Base-by-base conservation (phyloP, 345 rosid species). In the Acer yangbiense region DNA sequence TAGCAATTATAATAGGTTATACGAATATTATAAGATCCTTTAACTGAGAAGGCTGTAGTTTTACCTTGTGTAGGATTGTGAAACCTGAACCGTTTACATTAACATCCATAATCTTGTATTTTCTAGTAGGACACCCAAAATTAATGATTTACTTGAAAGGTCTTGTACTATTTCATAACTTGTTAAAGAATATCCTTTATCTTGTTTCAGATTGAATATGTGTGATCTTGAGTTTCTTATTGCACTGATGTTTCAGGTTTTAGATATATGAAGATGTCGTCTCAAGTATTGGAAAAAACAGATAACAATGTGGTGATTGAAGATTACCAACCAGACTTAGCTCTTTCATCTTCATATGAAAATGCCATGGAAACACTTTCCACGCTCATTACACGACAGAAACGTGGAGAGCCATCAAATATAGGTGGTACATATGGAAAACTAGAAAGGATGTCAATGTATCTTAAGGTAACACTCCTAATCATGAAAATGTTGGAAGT, bases 291-390 rank as follows among this genome's bases (percentile, higher is more conserved):
- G 76, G 85, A 85, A 68, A 84, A 83, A 76, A 75, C 44, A 69
- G 78, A 57, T 71, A 72, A 14, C 39, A 73, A 85, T 62, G 82
- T 80, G 71, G 74, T 75, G 60, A 62, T 74, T 11, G 72, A 84
- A 80, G 90, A 83, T 82, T 73, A 69, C 50, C 48, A 62, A 64
- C 87, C 64, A 78, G 86, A 85, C 32, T 71, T 58, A 48, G 79
- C 87, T 79, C 83, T 80, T 79, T 84, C 88, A 21, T 83, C 84
- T 75, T 88, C 89, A 20, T 89, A 94, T 77, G 98, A 91, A 75
- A 81, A 81, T 76, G 95, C 95, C 74, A 89, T 94, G 98, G 92
- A 92, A 75, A 93, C 98, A 41, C 88, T 94, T 79, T 92, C 97
- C 12, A 89, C 94, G 64, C 94, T 91, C 80, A 92, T 94, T 75